Evolutionary conservation across 306 rosid genomes (phyloP).

Genomic region (Malus orientalis): DNA sequence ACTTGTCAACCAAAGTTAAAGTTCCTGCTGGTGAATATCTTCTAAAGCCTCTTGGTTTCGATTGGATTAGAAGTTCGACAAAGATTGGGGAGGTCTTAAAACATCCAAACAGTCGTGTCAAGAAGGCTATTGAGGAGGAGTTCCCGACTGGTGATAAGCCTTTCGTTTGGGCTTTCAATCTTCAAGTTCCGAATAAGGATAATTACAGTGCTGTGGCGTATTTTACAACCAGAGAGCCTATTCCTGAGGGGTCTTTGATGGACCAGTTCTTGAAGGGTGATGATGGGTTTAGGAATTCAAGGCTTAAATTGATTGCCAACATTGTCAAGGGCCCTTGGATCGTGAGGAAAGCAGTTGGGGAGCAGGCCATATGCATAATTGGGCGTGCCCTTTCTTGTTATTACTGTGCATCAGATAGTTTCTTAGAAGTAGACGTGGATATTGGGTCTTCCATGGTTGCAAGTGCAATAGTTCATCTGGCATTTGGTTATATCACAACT

Average conservation of each 20-base stretch:
- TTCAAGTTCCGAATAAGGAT: conserved; percentile 76
- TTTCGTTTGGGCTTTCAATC: conserved; percentile 84
- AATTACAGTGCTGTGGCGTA: conserved; percentile 66
- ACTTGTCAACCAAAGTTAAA: conserved; percentile 64
- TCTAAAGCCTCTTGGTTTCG: conserved; percentile 83
- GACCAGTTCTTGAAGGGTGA: conserved; percentile 69
- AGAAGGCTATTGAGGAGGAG: conserved; percentile 51
- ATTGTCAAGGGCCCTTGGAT: conserved; percentile 85
- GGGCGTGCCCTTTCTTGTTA: conserved; percentile 68
- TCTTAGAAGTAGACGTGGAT: conserved; percentile 86
- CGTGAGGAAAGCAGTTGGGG: conserved; percentile 81
- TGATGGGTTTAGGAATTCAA: conserved; percentile 58
- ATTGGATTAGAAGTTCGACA: conserved; percentile 75
- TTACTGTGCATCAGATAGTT: conserved; percentile 41
- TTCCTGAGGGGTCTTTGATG: conserved; percentile 55
- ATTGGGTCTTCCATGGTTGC: conserved; percentile 91
- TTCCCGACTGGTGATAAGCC: conserved; percentile 56
- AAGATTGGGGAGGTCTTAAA: conserved; percentile 62
- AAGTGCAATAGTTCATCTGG: conserved; percentile 74
- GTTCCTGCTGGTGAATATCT: conserved; percentile 63
- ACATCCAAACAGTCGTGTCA: conserved; percentile 50
- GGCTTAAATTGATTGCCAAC: conserved; percentile 87
- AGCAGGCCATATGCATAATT: conserved; percentile 85
- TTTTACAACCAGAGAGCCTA: conserved; percentile 45
- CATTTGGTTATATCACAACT: conserved; percentile 64